Evolutionary conservation across 2,329 filamentous ascomycete genomes (phyloP).

Genomic region (Endocalyx cinctus): DNA sequence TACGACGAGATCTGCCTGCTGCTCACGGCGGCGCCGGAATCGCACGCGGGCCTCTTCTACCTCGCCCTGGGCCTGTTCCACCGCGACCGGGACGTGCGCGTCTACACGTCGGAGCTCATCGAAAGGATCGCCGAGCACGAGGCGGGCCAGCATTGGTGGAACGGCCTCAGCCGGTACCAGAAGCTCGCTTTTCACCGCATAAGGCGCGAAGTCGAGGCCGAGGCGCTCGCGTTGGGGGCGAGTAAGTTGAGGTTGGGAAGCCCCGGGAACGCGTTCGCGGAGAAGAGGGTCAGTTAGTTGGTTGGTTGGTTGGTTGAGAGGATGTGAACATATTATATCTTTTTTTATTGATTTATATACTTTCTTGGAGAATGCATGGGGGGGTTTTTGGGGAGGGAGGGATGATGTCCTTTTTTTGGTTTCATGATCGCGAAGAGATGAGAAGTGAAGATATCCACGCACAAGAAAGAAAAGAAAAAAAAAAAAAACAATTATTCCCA

Average conservation of each 20-base stretch:
- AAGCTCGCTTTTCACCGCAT: conserved; percentile 81
- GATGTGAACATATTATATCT: too few species aligned
- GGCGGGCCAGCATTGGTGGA: conserved; percentile 92
- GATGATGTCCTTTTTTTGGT: too few species aligned
- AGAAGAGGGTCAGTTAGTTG: conserved; percentile 45
- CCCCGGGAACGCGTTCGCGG: conserved; percentile 33
- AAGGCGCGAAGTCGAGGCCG: conserved; percentile 58
- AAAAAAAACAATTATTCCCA: too few species aligned
- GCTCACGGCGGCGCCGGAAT: conserved; percentile 76
- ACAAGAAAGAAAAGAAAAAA: too few species aligned
- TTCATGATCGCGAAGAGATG: not conserved
- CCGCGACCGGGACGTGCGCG: conserved; percentile 73
- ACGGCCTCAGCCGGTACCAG: conserved; percentile 76
- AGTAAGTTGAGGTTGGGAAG: conserved; percentile 42
- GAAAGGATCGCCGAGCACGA: conserved; percentile 82
- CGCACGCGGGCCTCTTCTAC: conserved; percentile 85
- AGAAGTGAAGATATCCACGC: too few species aligned
- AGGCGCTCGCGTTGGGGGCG: too few species aligned
- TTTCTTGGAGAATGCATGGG: too few species aligned
- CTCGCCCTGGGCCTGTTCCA: conserved; percentile 89
- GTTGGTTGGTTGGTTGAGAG: not conserved
- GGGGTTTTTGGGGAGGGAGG: too few species aligned
- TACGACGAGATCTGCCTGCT: conserved; percentile 85
- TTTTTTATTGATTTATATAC: too few species aligned
- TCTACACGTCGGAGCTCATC: conserved; percentile 72